These are phyloP conservation scores for Scheffersomyces titani DNA, from an alignment of 1,139 yeast species.

Conservation along the genomic window DNA sequence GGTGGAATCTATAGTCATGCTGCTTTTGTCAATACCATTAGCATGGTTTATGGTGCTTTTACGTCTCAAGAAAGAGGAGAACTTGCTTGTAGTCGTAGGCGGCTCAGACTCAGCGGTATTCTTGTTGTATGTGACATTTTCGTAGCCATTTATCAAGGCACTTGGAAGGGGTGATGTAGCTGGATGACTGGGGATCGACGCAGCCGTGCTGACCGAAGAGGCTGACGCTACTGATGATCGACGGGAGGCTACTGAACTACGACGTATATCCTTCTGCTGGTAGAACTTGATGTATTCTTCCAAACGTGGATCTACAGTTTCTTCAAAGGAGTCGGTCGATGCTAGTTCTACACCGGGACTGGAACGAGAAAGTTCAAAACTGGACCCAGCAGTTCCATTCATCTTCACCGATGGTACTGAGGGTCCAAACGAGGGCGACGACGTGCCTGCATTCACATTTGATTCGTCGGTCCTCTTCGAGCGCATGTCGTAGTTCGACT, in stretches of 20 bases:
- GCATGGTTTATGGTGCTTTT: conserved; percentile 18
- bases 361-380: conserved; percentile 12
- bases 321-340: background rate
- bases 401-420: background rate
- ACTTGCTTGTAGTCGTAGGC: conserved; percentile 15
- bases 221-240: background rate
- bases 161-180: conserved; percentile 45
- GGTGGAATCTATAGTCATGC: background rate
- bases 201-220: conserved; percentile 6
- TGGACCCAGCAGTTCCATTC: background rate
- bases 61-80: conserved; percentile 30
- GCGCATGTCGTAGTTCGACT: conserved; percentile 11
- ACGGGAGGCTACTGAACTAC: conserved; percentile 5
- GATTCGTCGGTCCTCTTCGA: conserved; percentile 1
- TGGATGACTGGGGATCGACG: background rate
- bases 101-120: conserved; percentile 3
- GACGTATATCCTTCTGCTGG: conserved; percentile 31
- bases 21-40: background rate
- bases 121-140: conserved; percentile 11
- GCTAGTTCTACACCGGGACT: conserved; percentile 17
- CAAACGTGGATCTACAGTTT: conserved; percentile 50
- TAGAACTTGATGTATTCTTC: conserved; percentile 59
- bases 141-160: conserved; percentile 34
- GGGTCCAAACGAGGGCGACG: background rate
- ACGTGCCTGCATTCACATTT: background rate